These are phyloP conservation scores for Colletotrichum sp. DNA, from an alignment of 2,329 filamentous ascomycete genomes.

Conservation along the genomic window DNA sequence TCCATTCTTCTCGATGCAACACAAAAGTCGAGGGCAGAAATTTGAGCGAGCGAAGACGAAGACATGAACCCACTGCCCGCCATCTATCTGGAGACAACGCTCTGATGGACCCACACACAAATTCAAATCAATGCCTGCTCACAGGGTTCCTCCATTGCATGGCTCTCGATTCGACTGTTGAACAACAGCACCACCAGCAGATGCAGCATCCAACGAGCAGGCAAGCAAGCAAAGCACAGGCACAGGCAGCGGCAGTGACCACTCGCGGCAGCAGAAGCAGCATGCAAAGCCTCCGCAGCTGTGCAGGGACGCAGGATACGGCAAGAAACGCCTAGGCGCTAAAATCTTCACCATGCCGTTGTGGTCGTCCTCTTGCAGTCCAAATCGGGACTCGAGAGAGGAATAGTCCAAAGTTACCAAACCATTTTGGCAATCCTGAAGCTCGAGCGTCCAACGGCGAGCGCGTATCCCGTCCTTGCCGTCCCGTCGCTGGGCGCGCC, in stretches of 20 bases:
- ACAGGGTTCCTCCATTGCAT: slow-evolving; percentile 10
- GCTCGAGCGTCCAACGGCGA: neutral
- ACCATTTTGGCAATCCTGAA: neutral
- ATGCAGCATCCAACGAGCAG: neutral
- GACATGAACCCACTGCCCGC: slow-evolving; percentile 4
- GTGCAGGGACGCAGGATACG: neutral
- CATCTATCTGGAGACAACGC: slow-evolving; percentile 11
- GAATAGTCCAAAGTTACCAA: neutral
- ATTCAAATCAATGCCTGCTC: slow-evolving; percentile 21
- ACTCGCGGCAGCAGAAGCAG: neutral
- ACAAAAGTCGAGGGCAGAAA: neutral
- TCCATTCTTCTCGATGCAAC: slow-evolving; percentile 15
- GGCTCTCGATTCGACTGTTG: neutral
- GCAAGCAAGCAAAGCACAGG: neutral
- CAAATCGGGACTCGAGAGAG: neutral
- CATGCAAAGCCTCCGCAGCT: neutral
- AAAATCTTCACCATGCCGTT: neutral
- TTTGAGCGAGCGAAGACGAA: neutral
- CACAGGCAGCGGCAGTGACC: neutral
- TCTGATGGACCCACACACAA: slow-evolving; percentile 8
- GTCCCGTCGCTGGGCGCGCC: slow-evolving; percentile 17
- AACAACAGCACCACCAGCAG: neutral
- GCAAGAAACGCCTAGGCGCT: slow-evolving; percentile 1
- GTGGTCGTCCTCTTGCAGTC: neutral
- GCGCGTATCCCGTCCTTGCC: neutral